Conservation (phyloP, 306 rosid species). For the Cicer cuneatum region DNA sequence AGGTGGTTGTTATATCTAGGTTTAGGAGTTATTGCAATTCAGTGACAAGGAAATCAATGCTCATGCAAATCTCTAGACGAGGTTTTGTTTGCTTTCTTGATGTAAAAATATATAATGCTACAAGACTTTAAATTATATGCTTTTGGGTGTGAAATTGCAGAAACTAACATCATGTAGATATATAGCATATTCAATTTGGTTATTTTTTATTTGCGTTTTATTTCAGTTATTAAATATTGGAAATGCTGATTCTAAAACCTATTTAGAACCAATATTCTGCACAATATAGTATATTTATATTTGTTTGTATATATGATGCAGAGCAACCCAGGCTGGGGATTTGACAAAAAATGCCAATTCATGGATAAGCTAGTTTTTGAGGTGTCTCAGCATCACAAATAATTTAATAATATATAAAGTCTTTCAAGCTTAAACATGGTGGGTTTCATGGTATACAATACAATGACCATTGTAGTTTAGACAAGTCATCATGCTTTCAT, state of each 20-base stretch:
- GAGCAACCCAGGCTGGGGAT: conserved; percentile 98
- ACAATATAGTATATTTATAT: conserved; percentile 26
- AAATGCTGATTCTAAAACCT: conserved; percentile 1
- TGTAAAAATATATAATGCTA: conserved; percentile 1
- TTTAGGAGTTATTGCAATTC: conserved; percentile 1
- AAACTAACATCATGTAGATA: neutral
- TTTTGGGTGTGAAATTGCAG: conserved; percentile 22
- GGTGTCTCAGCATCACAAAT: conserved; percentile 73
- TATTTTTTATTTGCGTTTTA: conserved; percentile 1
- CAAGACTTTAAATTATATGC: neutral
- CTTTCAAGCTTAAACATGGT: conserved; percentile 31
- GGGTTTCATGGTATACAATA: conserved; percentile 16
- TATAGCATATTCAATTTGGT: neutral
- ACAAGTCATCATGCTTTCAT: conserved; percentile 12
- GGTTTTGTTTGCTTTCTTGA: conserved; percentile 1
- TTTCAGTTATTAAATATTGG: conserved; percentile 9
- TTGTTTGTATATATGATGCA: conserved; percentile 52
- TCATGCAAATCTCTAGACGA: neutral
- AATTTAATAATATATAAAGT: too few species aligned
- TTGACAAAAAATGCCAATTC: conserved; percentile 84
- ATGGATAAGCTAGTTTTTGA: conserved; percentile 79
- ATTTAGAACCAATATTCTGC: neutral
- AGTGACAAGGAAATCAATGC: neutral
- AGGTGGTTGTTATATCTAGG: conserved; percentile 14
- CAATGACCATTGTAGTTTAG: conserved; percentile 13